Conservation (phyloP, 306 rosid species). For the Cicer yamashitae region DNA sequence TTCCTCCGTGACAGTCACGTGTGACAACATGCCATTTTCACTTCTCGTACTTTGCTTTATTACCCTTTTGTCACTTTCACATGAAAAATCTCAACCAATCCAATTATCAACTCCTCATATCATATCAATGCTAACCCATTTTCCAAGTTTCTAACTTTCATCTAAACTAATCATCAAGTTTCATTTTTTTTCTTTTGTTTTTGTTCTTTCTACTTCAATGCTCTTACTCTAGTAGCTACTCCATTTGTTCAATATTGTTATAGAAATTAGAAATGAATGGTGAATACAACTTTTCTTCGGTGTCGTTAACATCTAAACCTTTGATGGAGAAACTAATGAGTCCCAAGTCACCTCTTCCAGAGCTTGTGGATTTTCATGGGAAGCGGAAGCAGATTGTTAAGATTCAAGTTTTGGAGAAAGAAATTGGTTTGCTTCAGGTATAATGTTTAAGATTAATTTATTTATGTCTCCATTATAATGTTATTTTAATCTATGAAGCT, state of each 20-base stretch:
- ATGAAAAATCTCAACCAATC: slow-evolving; percentile 1
- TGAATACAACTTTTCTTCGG: slow-evolving; percentile 15
- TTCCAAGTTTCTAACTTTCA: slow-evolving; percentile 35
- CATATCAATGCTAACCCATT: slow-evolving; percentile 19
- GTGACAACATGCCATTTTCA: slow-evolving; percentile 29
- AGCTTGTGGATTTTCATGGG: slow-evolving; percentile 49
- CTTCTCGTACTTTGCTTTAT: slow-evolving; percentile 37
- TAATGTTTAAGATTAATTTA: neutral
- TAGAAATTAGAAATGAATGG: slow-evolving; percentile 38
- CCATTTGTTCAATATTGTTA: neutral
- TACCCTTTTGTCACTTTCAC: slow-evolving; percentile 22
- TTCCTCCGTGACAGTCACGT: slow-evolving; percentile 47
- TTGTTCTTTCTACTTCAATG: neutral
- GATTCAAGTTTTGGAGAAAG: slow-evolving; percentile 58
- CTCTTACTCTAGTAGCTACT: slow-evolving; percentile 4
- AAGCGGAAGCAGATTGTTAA: slow-evolving; percentile 48
- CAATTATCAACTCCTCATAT: neutral
- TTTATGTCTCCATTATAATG: neutral
- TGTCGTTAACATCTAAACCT: slow-evolving; percentile 22
- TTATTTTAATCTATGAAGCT: too few species aligned
- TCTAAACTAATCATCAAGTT: slow-evolving; percentile 17
- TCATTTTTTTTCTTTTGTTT: neutral
- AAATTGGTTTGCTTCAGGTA: slow-evolving; percentile 55
- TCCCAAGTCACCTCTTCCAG: slow-evolving; percentile 52
- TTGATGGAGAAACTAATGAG: slow-evolving; percentile 37